Evolutionary conservation across 768 basidiomycete species (phyloP), one percentile per base, ranked within the genome.

Genomic region (Psilocybe sp.): DNA sequence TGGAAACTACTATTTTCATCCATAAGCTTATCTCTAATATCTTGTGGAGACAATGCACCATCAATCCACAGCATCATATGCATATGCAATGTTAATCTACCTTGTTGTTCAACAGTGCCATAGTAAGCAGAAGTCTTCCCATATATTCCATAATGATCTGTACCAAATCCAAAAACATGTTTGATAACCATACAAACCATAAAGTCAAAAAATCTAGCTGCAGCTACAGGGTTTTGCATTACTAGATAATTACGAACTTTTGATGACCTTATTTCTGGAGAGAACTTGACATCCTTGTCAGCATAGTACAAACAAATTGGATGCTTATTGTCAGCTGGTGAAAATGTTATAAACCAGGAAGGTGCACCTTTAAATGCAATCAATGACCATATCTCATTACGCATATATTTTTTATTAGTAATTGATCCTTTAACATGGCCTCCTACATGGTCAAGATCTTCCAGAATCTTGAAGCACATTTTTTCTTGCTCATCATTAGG

Each of bases 271-370:
- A 55, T 1, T 0, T 18, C 41, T 7, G 62, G 64, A 1, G 45
- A 18, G 44, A 69, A 68, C 3, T 46, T 52, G 19, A 58, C 40
- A 3, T 67, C 50, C 0, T 19, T 37, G 18, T 56, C 67, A 18
- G 68, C 69, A 59, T 50, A 69, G 43, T 73, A 72, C 11, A 72
- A 33, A 35, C 60, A 66, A 6, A 74, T 48, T 4, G 70, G 70
- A 56, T 70, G 63, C 4, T 51, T 52, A 4, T 50, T 54, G 50
- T 71, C 69, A 3, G 66, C 60, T 8, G 71, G 70, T 1, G 70
- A 62, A 39, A 71, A 59, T 1, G 72, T 72, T 1, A 74, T 66
- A 40, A 66, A 74, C 65, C 68, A 73, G 0, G 55, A 51, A 4
- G 69, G 68, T 2, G 67, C 62, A n/a, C 69, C 55, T 23, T 43